phyloP scores from a whole-genome alignment of 345 rosid genomes.

The Eutrema heterophyllum region DNA sequence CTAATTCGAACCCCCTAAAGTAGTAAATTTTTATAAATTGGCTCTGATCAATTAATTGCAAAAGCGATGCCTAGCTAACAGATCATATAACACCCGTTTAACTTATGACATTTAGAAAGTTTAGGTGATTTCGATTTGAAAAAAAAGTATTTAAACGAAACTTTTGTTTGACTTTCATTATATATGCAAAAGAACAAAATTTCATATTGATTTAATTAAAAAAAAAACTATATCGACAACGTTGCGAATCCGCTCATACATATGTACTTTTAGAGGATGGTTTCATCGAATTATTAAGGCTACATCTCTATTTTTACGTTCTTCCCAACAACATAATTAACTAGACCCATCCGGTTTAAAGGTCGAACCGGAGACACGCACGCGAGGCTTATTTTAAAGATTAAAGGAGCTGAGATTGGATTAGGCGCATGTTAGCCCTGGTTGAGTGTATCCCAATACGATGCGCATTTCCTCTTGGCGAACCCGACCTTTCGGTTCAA shows the following conservation, averaged over 20 bases:
- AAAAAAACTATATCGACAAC: background rate
- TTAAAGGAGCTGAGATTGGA: background rate
- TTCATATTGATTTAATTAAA: background rate
- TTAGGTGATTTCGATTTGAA: no score
- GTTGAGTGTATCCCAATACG: conserved; percentile 72
- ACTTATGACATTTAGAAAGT: no score
- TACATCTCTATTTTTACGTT: background rate
- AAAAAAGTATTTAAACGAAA: no score
- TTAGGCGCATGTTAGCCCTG: conserved; percentile 27
- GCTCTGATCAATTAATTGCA: background rate
- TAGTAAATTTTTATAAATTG: no score
- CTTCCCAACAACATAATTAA: background rate
- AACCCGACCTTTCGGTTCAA: conserved; percentile 72
- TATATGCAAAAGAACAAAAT: background rate
- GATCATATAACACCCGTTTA: background rate
- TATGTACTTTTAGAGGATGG: no score
- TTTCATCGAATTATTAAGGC: conserved; percentile 13
- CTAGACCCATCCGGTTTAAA: background rate
- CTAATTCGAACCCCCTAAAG: no score
- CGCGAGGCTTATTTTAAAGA: background rate
- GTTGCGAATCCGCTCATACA: background rate
- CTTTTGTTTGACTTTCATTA: background rate
- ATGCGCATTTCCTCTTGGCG: conserved; percentile 75
- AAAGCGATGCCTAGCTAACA: conserved; percentile 1
- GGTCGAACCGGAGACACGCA: background rate